Evolutionary conservation across 148 eudicot genomes (phyloP).

Genomic region (Hydrangea macrophylla): DNA sequence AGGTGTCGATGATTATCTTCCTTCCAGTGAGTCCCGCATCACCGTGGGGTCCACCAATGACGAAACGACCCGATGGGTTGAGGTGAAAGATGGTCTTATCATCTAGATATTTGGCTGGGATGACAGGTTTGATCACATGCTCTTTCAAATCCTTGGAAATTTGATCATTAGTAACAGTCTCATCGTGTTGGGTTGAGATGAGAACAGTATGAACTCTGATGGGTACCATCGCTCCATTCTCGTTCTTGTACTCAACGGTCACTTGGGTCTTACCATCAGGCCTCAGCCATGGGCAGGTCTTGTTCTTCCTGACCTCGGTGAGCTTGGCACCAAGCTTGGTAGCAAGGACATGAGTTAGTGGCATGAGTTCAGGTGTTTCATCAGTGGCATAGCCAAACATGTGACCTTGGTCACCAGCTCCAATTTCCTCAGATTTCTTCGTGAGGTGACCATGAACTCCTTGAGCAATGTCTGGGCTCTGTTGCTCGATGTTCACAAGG

Average conservation of each 20-base stretch:
- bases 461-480: constrained; percentile 47
- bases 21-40: constrained; percentile 47
- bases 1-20: constrained; percentile 45
- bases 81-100: constrained; percentile 49
- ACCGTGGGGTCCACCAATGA: constrained; percentile 52
- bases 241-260: constrained; percentile 47
- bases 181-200: constrained; percentile 54
- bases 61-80: constrained; percentile 46
- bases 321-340: constrained; percentile 48
- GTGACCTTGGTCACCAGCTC: constrained; percentile 52
- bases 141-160: constrained; percentile 42
- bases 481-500: constrained; percentile 44
- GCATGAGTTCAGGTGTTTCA: constrained; percentile 49
- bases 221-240: constrained; percentile 44
- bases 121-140: constrained; percentile 47
- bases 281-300: constrained; percentile 44
- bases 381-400: constrained; percentile 52
- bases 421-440: constrained; percentile 51
- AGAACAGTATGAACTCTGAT: constrained; percentile 45
- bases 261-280: constrained; percentile 54
- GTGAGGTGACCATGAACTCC: constrained; percentile 49
- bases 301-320: constrained; percentile 49
- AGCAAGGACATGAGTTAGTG: constrained; percentile 45
- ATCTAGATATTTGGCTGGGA: constrained; percentile 43
- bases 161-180: constrained; percentile 38